These are phyloP conservation scores for Eucalyptus tenuipes DNA, from an alignment of 345 rosid genomes.

Conservation along the genomic window DNA sequence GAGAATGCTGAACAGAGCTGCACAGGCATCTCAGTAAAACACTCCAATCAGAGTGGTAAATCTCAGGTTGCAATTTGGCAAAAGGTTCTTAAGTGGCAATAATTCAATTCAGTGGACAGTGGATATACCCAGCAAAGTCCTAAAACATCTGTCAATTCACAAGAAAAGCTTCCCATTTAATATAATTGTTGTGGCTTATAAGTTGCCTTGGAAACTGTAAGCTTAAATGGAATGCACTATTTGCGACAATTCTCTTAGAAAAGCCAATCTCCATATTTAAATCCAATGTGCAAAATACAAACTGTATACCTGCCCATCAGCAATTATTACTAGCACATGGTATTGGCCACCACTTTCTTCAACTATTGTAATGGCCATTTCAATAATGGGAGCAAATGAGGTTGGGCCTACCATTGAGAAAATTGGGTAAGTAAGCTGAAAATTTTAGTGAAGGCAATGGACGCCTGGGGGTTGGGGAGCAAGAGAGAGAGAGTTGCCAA, in stretches of 20 bases:
- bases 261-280: background rate
- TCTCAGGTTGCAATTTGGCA: background rate
- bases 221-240: background rate
- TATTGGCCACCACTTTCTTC: slow-evolving; percentile 40
- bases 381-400: slow-evolving; percentile 36
- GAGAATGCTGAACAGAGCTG: background rate
- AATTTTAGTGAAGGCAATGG: background rate
- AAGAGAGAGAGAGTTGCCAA: background rate
- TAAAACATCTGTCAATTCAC: background rate
- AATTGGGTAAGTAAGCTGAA: background rate
- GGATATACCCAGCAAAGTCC: background rate
- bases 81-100: background rate
- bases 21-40: background rate
- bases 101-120: background rate
- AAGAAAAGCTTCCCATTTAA: background rate
- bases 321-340: slow-evolving; percentile 40
- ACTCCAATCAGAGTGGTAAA: background rate
- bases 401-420: slow-evolving; percentile 22
- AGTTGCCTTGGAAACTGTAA: background rate
- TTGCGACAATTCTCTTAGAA: background rate
- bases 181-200: background rate
- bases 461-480: background rate
- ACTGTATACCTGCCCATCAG: slow-evolving; percentile 37
- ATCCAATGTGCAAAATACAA: background rate
- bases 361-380: slow-evolving; percentile 36